Conservation (phyloP, 345 rosid genomes). For the Arabis alpina region DNA sequence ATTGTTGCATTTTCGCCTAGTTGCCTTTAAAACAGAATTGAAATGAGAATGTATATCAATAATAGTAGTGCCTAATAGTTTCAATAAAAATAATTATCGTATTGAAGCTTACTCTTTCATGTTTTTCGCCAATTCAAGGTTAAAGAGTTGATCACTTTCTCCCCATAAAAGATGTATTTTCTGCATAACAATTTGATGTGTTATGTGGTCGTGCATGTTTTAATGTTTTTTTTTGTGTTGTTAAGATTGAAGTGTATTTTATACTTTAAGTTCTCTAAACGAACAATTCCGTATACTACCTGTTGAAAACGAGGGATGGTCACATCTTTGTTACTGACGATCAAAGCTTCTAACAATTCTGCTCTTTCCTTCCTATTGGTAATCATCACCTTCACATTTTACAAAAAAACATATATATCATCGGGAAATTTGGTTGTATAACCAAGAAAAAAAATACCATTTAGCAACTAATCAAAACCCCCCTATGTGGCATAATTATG, state of each 20-base stretch:
- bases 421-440: too few species aligned
- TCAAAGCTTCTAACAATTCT: constrained; percentile 73
- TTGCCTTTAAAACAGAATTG: constrained; percentile 55
- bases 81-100: neutral
- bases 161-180: constrained; percentile 91
- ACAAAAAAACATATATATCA: neutral
- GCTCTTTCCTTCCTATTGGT: constrained; percentile 81
- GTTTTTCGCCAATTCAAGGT: constrained; percentile 66
- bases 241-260: neutral
- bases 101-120: constrained; percentile 72
- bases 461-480: too few species aligned
- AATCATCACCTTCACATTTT: constrained; percentile 72
- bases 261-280: neutral
- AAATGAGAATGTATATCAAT: neutral
- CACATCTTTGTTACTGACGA: constrained; percentile 69
- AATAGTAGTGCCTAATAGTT: neutral
- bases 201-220: neutral
- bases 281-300: constrained; percentile 40
- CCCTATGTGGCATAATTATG: too few species aligned
- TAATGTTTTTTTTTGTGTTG: neutral
- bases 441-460: too few species aligned
- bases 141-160: constrained; percentile 72
- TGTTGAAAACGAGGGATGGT: constrained; percentile 60
- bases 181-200: constrained; percentile 45
- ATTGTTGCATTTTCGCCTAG: constrained; percentile 73